These are phyloP conservation scores for Protomyces inouyei DNA, from an alignment of 1,139 yeast genomes.

Conservation along the genomic window DNA sequence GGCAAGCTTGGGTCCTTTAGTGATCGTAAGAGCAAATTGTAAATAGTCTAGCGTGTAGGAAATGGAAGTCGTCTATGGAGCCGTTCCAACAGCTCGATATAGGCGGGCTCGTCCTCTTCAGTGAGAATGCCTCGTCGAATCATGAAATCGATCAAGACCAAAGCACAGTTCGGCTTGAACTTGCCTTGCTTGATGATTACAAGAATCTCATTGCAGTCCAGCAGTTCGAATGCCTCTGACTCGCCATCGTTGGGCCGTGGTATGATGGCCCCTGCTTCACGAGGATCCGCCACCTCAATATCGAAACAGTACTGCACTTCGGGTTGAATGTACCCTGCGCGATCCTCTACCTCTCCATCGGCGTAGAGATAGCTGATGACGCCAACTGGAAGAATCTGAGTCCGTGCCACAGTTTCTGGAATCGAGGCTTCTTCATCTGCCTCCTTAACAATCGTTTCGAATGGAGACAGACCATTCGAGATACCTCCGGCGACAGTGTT, in stretches of 20 bases:
- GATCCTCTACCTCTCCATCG: slow-evolving; percentile 37
- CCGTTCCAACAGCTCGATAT: slow-evolving; percentile 52
- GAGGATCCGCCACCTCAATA: slow-evolving; percentile 44
- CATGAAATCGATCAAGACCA: slow-evolving; percentile 74
- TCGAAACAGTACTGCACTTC: slow-evolving; percentile 60
- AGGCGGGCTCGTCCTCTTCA: slow-evolving; percentile 59
- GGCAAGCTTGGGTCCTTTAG: slow-evolving; percentile 17
- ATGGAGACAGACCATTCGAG: slow-evolving; percentile 70
- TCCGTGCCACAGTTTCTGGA: slow-evolving; percentile 47
- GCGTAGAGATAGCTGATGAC: slow-evolving; percentile 60
- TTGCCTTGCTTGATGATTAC: slow-evolving; percentile 42
- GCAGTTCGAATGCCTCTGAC: slow-evolving; percentile 64
- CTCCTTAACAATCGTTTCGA: slow-evolving; percentile 78
- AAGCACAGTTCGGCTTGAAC: slow-evolving; percentile 87
- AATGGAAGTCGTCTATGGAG: slow-evolving; percentile 69
- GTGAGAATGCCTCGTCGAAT: slow-evolving; percentile 71
- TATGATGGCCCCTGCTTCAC: slow-evolving; percentile 42
- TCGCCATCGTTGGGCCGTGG: slow-evolving; percentile 85
- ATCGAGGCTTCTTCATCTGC: slow-evolving; percentile 89
- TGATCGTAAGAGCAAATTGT: slow-evolving; percentile 19
- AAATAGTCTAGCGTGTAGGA: slow-evolving; percentile 45
- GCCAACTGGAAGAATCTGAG: slow-evolving; percentile 53
- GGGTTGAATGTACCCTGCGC: slow-evolving; percentile 65
- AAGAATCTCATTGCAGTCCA: slow-evolving; percentile 52
- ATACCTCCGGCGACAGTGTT: slow-evolving; percentile 94